A percentile compares a stretch with the other conserved stretches of the same genome.
Evolutionary conservation across 2,329 filamentous ascomycete species (phyloP).

Genomic region (Pseudogymnoascus sp.): DNA sequence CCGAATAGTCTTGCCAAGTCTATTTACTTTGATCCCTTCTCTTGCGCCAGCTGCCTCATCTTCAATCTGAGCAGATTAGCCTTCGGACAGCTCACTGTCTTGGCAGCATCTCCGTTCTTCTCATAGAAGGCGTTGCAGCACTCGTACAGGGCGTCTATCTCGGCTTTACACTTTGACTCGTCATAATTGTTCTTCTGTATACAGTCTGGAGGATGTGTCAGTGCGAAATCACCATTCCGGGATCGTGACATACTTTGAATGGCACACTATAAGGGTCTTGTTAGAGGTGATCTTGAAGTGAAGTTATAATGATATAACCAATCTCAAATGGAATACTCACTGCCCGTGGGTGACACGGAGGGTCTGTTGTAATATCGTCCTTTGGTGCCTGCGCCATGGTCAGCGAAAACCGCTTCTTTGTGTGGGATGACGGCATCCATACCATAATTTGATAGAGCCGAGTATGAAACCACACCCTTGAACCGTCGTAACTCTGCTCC

Average conservation of each 20-base stretch:
- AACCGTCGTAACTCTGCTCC: background rate
- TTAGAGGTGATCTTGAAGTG: background rate
- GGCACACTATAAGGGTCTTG: constrained; percentile 53
- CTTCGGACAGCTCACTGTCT: constrained; percentile 78
- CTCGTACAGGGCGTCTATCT: constrained; percentile 81
- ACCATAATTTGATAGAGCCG: background rate
- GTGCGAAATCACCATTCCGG: constrained; percentile 13
- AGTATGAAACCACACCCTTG: background rate
- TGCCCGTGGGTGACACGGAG: constrained; percentile 78
- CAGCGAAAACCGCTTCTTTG: background rate
- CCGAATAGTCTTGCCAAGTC: background rate
- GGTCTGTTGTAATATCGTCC: constrained; percentile 63
- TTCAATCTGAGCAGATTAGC: constrained; percentile 71
- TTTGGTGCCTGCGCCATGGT: constrained; percentile 40
- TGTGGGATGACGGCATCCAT: background rate
- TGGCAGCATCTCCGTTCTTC: constrained; percentile 65
- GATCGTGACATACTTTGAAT: constrained; percentile 62
- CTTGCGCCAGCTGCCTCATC: constrained; percentile 55
- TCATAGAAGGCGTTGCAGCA: constrained; percentile 89
- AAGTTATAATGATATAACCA: background rate
- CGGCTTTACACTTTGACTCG: constrained; percentile 69
- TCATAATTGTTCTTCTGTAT: constrained; percentile 76
- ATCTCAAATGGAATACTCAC: constrained; percentile 39
- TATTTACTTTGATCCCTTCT: constrained; percentile 19
- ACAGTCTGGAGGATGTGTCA: constrained; percentile 52